Base-by-base conservation (phyloP, 2,329 filamentous ascomycete genomes). In the Furcasterigmium furcatum region DNA sequence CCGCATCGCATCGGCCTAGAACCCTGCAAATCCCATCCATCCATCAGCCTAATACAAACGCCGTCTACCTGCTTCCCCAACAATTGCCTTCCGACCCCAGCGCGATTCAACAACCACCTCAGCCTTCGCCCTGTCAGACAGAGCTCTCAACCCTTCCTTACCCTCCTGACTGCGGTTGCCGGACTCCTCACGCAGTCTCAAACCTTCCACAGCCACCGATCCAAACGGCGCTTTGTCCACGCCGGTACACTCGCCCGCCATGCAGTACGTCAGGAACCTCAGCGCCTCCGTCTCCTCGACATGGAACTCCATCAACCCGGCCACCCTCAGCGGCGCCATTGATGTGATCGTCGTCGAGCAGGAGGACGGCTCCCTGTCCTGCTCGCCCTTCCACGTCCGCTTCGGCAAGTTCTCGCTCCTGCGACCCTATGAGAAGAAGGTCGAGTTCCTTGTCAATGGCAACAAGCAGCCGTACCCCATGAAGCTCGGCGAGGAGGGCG, bases 241-340 rank as follows among this genome's bases (percentile, higher is more conserved):
- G 12, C 20, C 24, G 5, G n/a, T 20, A 20, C 20, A 9, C 24
- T 22, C 41, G 29, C 54, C 58, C 62, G 74, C 66, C 52, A 97
- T 97, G 94, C 91, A 97, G 77, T 97, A 97, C 87, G 91, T 97
- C 56, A 83, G 94, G 57, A 95, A 91, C 62, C 82, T 97, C 58
- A 94, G 90, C 68, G 91, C 91, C 65, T 95, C 91, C 43, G 92
- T 99, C 59, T 95, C 91, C 58, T 96, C 94, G 72, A 92, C 94
- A 67, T 99, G 94, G 94, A 99, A 99, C 70, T 96, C 91, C 21
- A 95, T 99, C 77, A 99, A 99, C 68, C 94, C 94, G 42, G 91
- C 94, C 38, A 99, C 94, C 12, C 81, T 99, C 46, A 96, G 90
- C 71, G 94, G 94, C 61, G 94, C 94, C 61, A 97, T 99, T 71